Evolutionary conservation across 805 yeast species (phyloP), one percentile per base, ranked within the genome.

Genomic region (Zygotorulaspora danielsina): DNA sequence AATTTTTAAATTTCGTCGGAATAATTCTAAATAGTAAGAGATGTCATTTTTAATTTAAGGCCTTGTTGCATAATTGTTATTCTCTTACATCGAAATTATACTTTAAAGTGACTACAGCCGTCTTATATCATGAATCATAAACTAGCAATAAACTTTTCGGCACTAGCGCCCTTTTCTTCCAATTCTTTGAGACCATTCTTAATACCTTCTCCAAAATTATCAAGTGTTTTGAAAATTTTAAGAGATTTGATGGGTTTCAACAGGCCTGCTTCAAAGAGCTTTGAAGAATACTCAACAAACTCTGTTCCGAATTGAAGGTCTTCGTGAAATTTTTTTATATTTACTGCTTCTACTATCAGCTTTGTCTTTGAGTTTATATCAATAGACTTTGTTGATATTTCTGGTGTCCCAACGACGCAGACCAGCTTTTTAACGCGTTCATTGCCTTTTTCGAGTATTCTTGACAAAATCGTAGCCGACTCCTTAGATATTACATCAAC

Each of bases 401-500:
- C 55, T 44, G 35, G 66, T 48, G 18, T 70, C 67, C 25, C 57
- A 5, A 68, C 73, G 27, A 70, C 66, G 11, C 71, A 72, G 22
- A 70, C 64, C 42, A 70, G 61, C 24, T 46, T 48, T 11, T 41
- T 32, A 10, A 48, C 51, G 8, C 49, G 41, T n/a, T 49, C 17
- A 5, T 30, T 18, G 4, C 32, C 32, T 12, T 33, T 19, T 25
- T 60, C 54, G 15, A 67, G 39, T 2, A 68, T 44, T 11, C 55
- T 55, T 8, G 65, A 42, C 3, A 69, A 58, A 6, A 44, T 35
- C 3, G 55, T 51, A 3, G 73, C 63, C 6, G 71, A 68, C 27
- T 63, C 61, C 38, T 63, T 67, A 3, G 73, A 69, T 12, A 69
- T 68, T 40, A 71, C 67, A 49, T 71, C 74, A 29, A 70, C 61